Base-by-base conservation (phyloP, 306 rosid genomes). In the Inga leiocalycina region DNA sequence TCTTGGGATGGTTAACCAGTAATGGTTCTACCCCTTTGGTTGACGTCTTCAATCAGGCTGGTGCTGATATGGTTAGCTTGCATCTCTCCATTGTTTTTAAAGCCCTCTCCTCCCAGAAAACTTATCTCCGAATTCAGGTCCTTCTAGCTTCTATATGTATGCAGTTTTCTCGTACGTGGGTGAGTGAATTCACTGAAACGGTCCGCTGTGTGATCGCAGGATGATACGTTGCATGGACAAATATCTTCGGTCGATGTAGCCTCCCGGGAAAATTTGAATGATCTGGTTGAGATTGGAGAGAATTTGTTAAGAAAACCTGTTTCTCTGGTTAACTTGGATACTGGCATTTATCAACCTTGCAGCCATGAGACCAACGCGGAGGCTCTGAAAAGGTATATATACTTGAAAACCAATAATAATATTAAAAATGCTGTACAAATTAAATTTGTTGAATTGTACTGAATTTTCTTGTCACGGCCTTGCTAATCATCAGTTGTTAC, bases 101-200 rank as follows among this genome's bases (percentile, higher is more conserved):
- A 84, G 88, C 89, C 51, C 87, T 86, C 52, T 81, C 76, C 30
- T 73, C 80, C 7, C 87, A 84, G 82, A 35, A 80, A n/a, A 81
- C 61, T 20, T 90, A 90, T 71, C 86, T 90, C 17, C 86, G 93
- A 16, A 88, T 88, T 71, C 90, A 85, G 85, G 90, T 64, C 39
- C 70, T 64, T 20, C 13, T 3, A 19, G 20, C 3, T 48, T 0
- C 14, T 17, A 52, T 16, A 5, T 19, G 8, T 6, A 11, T 64
- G 41, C 70, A 30, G 32, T 27, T 27, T 27, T 6, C 16, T 64
- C 70, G 7, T 22, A 20, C 32, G 65, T 8, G 30, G 4, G 30
- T 8, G 30, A n/a, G 1, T 20, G 65, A 57, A n/a, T 57, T 57
- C 65, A 64, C 20, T 30, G 4, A 2, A 64, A 12, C 20, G 70